Evolutionary conservation across 768 basidiomycete genomes (phyloP), one percentile per base, ranked within the genome.

Genomic region (Amanita pallidorosea): DNA sequence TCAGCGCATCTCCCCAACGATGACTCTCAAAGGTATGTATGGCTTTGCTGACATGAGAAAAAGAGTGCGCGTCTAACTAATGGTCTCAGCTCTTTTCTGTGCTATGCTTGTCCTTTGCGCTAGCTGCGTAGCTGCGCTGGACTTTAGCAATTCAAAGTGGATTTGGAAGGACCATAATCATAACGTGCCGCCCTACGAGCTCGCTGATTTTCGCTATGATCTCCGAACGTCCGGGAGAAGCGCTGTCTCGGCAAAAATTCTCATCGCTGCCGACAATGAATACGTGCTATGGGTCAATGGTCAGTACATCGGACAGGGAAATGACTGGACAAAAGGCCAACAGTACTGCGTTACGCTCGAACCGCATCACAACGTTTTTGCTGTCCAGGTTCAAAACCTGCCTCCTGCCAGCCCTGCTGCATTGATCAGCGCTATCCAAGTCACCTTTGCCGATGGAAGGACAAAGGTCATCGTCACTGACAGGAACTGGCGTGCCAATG

Each of bases 231-330:
- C 41, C 12, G 63, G 60, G 3, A 65, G 61, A 47, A 58, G 53
- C 8, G 61, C 64, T 2, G 53, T 63, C 17, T 60, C 60, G 11
- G 65, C 66, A 17, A 61, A 65, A 29, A 59, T 67, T 27, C 53
- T 67, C 37, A 61, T 67, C 11, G 55, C 59, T 8, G 57, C 54
- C 36, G 67, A 68, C 56, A 63, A 67, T 51, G 55, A 47, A 3
- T 64, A 61, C 47, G 63, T 62, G 0, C 55, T 70, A 15, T 70
- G 58, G 42, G 63, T 65, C 51, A 65, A 68, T 31, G 65, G 66
- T 3, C 48, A 46, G 9, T 2, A 50, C 42, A 54, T 67, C 12
- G 67, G 65, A 11, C 53, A 53, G 0, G 60, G 59, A 1, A 31
- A 33, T 33, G 47, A 60, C 25, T 62, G 53, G 49, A 41, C 22